phyloP scores from a whole-genome alignment of 345 rosid species.

The Salix arbutifolia region DNA sequence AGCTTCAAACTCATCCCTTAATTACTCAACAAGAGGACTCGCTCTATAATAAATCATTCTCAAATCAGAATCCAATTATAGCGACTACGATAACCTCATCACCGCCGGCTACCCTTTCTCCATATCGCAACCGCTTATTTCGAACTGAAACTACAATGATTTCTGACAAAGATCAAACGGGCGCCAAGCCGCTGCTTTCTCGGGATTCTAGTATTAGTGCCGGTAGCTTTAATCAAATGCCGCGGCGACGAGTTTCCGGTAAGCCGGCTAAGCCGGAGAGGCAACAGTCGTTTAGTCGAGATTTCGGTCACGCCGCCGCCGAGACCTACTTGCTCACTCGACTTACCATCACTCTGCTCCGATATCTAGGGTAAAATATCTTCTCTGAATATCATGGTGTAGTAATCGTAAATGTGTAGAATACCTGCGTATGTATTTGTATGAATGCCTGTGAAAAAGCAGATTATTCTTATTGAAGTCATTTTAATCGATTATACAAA shows the following conservation, averaged over 20 bases:
- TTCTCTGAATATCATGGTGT: background rate
- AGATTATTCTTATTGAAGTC: no score
- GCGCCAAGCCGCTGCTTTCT: background rate
- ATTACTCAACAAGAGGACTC: background rate
- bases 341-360: slow-evolving; percentile 25
- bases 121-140: slow-evolving; percentile 4
- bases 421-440: background rate
- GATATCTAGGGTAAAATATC: slow-evolving; percentile 28
- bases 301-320: slow-evolving; percentile 27
- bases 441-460: no score
- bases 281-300: slow-evolving; percentile 22
- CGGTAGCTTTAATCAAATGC: background rate
- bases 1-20: background rate
- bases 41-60: background rate
- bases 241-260: slow-evolving; percentile 13
- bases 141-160: background rate
- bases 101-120: background rate
- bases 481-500: no score
- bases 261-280: slow-evolving; percentile 7
- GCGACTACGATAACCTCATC: slow-evolving; percentile 8
- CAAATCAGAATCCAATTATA: background rate
- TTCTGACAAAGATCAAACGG: background rate
- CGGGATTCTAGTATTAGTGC: background rate
- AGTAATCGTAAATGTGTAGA: background rate
- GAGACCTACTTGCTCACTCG: slow-evolving; percentile 30